Evolutionary conservation across 164 flowering plant genomes (phyloP).

Genomic region (Vitis vinifera): ASM3070453v1 NC_081815.1:3668501-3669000

Average conservation of each 20-base stretch:
- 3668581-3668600: constrained; percentile 14
- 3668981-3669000: constrained; percentile 41
- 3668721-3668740: constrained; percentile 32
- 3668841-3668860: constrained; percentile 63
- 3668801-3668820: constrained; percentile 84
- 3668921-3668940: constrained; percentile 65
- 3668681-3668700: constrained; percentile 59
- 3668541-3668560: constrained; percentile 1
- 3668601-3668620: constrained; percentile 41
- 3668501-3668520: constrained; percentile 48
- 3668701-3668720: constrained; percentile 58
- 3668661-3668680: constrained; percentile 46
- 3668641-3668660: constrained; percentile 10
- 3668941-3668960: constrained; percentile 75
- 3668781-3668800: constrained; percentile 88
- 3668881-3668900: constrained; percentile 90
- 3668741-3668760: constrained; percentile 77
- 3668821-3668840: constrained; percentile 65
- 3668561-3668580: constrained; percentile 18
- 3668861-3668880: constrained; percentile 92
- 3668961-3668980: constrained; percentile 69
- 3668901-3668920: constrained; percentile 61
- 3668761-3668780: constrained; percentile 58
- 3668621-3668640: constrained; percentile 28
- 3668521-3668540: constrained; percentile 32